These are phyloP conservation scores for Biscogniauxia mediterranea DNA, from an alignment of 2,329 filamentous ascomycete species.

Conservation along the genomic window DNA sequence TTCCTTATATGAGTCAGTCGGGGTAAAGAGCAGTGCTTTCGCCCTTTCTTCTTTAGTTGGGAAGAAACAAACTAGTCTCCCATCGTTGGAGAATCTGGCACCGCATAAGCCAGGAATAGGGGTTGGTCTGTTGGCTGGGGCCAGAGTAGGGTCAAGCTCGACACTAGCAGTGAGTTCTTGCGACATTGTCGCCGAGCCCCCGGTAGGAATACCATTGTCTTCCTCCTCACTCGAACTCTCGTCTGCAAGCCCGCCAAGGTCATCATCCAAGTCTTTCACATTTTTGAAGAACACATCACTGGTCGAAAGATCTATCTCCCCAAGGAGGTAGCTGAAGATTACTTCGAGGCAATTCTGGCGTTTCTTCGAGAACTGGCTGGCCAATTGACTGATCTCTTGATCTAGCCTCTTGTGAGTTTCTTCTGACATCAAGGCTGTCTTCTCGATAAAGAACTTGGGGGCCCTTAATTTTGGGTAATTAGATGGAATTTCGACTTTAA, in stretches of 20 bases:
- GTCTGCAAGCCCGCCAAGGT: constrained; percentile 56
- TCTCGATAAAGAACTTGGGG: constrained; percentile 60
- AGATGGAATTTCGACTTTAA: constrained; percentile 58
- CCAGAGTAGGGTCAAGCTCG: constrained; percentile 53
- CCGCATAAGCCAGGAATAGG: constrained; percentile 59
- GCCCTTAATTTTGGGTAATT: constrained; percentile 57
- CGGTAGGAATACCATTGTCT: constrained; percentile 55
- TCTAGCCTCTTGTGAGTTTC: constrained; percentile 53
- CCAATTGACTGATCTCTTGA: constrained; percentile 55
- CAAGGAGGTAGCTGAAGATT: constrained; percentile 61
- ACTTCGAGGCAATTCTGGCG: constrained; percentile 63
- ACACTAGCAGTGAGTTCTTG: constrained; percentile 57
- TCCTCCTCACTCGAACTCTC: constrained; percentile 86
- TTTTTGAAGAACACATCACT: constrained; percentile 63
- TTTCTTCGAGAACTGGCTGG: constrained; percentile 52
- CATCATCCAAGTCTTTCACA: constrained; percentile 61
- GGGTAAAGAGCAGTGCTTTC: constrained; percentile 47
- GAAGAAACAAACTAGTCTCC: constrained; percentile 66
- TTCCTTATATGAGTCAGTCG: constrained; percentile 46
- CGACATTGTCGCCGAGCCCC: constrained; percentile 58
- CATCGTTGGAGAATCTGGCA: constrained; percentile 60
- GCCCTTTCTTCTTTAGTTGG: constrained; percentile 65
- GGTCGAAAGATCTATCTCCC: constrained; percentile 59
- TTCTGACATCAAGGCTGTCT: constrained; percentile 60
- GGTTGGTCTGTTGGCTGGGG: constrained; percentile 49